Conservation (phyloP, 352 stramenopile genomes). For the Globisporangium emineosum region DNA sequence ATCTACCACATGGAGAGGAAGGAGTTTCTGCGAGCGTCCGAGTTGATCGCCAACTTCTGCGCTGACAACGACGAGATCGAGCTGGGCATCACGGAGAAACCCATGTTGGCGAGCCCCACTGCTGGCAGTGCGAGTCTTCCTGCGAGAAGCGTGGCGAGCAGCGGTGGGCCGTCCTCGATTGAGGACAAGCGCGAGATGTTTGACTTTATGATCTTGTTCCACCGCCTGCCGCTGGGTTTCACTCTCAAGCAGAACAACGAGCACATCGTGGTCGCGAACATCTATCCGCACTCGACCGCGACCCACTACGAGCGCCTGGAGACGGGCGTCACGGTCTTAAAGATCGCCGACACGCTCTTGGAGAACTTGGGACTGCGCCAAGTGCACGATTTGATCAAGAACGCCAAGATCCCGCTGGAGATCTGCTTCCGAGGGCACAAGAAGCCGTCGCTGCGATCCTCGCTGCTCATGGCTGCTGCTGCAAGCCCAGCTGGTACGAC, state of each 20-base stretch:
- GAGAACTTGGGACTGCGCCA: slow-evolving; percentile 70
- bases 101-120: slow-evolving; percentile 10
- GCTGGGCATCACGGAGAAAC: slow-evolving; percentile 42
- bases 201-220: slow-evolving; percentile 80
- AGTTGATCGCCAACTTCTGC: slow-evolving; percentile 52
- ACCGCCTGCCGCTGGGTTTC: slow-evolving; percentile 82
- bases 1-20: slow-evolving; percentile 67
- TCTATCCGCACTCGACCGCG: slow-evolving; percentile 73
- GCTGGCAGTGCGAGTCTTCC: background rate
- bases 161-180: slow-evolving; percentile 17
- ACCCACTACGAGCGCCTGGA: slow-evolving; percentile 73
- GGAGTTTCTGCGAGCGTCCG: slow-evolving; percentile 43
- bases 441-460: slow-evolving; percentile 22
- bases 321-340: slow-evolving; percentile 67
- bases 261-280: slow-evolving; percentile 76
- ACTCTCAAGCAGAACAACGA: slow-evolving; percentile 81
- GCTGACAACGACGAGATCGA: slow-evolving; percentile 60
- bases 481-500: background rate
- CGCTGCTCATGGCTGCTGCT: slow-evolving; percentile 15
- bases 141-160: slow-evolving; percentile 25
- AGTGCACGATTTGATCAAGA: slow-evolving; percentile 82
- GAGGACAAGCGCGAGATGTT: slow-evolving; percentile 31
- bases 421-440: slow-evolving; percentile 60
- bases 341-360: slow-evolving; percentile 60
- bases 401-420: slow-evolving; percentile 59